Evolutionary conservation across 805 yeast species (phyloP).

Genomic region (Ogataea ganodermae): DNA sequence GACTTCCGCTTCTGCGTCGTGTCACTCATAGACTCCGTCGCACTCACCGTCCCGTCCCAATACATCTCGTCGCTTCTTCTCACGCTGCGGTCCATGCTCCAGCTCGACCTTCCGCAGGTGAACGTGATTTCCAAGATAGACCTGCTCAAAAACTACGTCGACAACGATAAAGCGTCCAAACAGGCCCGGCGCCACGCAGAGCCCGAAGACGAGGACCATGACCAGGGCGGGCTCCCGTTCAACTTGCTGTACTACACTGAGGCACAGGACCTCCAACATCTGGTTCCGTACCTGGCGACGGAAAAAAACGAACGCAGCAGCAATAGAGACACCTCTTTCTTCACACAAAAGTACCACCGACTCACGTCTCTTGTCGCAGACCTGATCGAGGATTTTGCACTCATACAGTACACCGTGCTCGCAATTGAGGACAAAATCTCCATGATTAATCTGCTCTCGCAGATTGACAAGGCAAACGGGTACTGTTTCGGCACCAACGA

Average conservation of each 20-base stretch:
- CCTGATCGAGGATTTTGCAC: constrained; percentile 79
- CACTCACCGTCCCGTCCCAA: constrained; percentile 83
- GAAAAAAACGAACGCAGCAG: constrained; percentile 72
- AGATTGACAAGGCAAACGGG: constrained; percentile 90
- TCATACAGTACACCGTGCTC: constrained; percentile 86
- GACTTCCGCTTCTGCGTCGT: constrained; percentile 83
- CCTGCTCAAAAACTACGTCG: constrained; percentile 56
- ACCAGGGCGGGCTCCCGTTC: constrained; percentile 72
- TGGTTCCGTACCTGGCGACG: constrained; percentile 66
- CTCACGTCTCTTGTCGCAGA: constrained; percentile 81
- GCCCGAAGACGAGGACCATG: constrained; percentile 12
- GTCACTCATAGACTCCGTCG: constrained; percentile 79
- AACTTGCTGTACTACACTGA: constrained; percentile 85
- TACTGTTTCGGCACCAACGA: constrained; percentile 92
- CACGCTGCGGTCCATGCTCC: constrained; percentile 89
- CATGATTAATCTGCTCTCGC: constrained; percentile 78
- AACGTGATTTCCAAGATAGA: constrained; percentile 94
- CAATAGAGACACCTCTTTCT: constrained; percentile 40
- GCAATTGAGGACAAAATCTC: constrained; percentile 89
- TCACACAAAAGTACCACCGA: constrained; percentile 45
- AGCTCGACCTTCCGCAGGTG: constrained; percentile 87
- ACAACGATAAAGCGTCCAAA: constrained; percentile 28
- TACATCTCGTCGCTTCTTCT: constrained; percentile 80
- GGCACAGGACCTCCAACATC: constrained; percentile 75
- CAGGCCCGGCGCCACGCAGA: constrained; percentile 20